Percentiles rank a stretch among this genome's conserved stretches.
Conservation (phyloP, 768 basidiomycete species). For the Xerocomus potaroensis region DNA sequence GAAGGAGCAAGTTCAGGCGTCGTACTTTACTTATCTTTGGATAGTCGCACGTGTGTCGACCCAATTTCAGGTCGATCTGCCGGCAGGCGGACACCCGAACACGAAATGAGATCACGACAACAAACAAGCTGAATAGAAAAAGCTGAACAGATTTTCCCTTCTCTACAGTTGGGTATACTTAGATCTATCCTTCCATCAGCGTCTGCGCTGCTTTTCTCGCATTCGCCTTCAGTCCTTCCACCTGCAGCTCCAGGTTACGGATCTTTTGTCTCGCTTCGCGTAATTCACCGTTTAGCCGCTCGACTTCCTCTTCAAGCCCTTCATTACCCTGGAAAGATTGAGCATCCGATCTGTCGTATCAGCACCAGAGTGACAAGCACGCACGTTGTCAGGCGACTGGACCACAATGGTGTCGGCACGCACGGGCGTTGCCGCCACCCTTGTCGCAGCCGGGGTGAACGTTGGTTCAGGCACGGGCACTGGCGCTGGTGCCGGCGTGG, state of each 20-base stretch:
- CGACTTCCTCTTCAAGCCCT: constrained; percentile 53
- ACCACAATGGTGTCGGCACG: constrained; percentile 9
- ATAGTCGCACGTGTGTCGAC: constrained; percentile 15
- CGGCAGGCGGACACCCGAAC: too few relatives aligned
- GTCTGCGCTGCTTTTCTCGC: constrained; percentile 72
- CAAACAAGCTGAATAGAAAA: neutral
- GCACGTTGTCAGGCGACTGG: constrained; percentile 27
- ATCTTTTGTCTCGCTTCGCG: constrained; percentile 81
- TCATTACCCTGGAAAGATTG: constrained; percentile 12
- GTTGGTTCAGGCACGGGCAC: constrained; percentile 34
- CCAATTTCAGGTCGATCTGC: neutral
- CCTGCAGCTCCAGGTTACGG: constrained; percentile 76
- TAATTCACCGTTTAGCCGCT: constrained; percentile 57
- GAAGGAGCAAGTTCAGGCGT: neutral
- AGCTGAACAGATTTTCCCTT: too few relatives aligned
- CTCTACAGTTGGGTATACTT: constrained; percentile 3
- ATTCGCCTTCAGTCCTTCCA: constrained; percentile 71
- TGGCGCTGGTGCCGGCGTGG: constrained; percentile 25
- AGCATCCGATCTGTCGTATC: neutral
- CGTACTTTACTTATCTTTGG: neutral
- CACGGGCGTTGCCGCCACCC: constrained; percentile 24
- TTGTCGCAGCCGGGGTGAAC: constrained; percentile 28
- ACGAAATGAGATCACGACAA: too few relatives aligned
- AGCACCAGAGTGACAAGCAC: constrained; percentile 11
- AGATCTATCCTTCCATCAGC: constrained; percentile 34